phyloP scores from a whole-genome alignment of 306 rosid genomes.

The Glycine soja region DNA sequence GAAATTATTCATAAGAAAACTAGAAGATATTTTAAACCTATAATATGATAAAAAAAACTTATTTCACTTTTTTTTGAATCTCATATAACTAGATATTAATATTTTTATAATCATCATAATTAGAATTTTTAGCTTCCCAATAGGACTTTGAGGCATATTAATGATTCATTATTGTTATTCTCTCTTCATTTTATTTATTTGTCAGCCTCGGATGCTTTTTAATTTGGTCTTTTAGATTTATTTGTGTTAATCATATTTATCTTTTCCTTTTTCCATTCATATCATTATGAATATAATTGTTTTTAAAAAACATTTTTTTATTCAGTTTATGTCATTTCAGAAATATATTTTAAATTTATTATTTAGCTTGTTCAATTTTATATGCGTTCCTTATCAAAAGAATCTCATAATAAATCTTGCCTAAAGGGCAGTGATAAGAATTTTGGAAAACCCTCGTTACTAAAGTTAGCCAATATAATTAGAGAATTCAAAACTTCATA shows the following conservation, averaged over 20 bases:
- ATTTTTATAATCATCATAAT: too few species aligned
- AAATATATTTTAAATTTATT: conserved; percentile 8
- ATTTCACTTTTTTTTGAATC: too few species aligned
- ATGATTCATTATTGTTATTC: conserved; percentile 40
- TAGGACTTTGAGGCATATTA: background rate
- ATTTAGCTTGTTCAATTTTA: background rate
- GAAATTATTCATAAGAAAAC: too few species aligned
- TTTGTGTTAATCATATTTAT: background rate
- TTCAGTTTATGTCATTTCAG: conserved; percentile 2
- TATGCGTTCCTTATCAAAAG: background rate
- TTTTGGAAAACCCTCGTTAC: background rate
- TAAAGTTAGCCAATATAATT: background rate
- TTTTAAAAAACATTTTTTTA: background rate
- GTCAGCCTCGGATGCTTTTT: background rate
- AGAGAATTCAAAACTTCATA: background rate
- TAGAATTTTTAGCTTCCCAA: too few species aligned
- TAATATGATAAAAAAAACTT: too few species aligned
- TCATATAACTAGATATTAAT: conserved; percentile 23
- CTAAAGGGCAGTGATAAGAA: background rate
- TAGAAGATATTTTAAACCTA: too few species aligned
- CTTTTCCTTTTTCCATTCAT: conserved; percentile 2
- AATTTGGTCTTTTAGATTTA: conserved; percentile 1
- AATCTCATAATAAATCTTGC: conserved; percentile 13
- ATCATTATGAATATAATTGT: conserved; percentile 2
- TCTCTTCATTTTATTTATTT: conserved; percentile 37